phyloP scores from a whole-genome alignment of 768 basidiomycete genomes.

The Neoboletus subvelutipes region DNA sequence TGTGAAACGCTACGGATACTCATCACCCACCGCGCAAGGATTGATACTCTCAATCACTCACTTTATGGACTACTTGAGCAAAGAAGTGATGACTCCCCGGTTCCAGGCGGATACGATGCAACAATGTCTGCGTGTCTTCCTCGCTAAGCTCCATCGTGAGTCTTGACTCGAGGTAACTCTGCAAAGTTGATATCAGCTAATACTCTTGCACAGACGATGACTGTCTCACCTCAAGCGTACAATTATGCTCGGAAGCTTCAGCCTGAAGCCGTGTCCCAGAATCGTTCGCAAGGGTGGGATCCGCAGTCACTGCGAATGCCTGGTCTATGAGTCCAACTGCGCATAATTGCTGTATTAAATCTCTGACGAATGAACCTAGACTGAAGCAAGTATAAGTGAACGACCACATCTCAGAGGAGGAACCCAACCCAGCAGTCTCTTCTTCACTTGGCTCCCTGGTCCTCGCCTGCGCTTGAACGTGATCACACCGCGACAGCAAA shows the following conservation, averaged over 20 bases:
- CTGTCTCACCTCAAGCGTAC: constrained; percentile 53
- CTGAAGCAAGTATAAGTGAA: constrained; percentile 22
- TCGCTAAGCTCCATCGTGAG: constrained; percentile 48
- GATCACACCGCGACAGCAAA: constrained; percentile 55
- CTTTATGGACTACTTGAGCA: constrained; percentile 56
- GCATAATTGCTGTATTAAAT: constrained; percentile 50
- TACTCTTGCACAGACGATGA: not conserved
- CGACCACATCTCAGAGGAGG: not conserved
- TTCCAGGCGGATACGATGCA: constrained; percentile 52
- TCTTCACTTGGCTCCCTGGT: constrained; percentile 20
- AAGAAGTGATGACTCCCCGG: constrained; percentile 57
- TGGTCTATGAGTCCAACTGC: constrained; percentile 55
- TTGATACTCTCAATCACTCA: constrained; percentile 29
- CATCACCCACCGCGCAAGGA: not conserved
- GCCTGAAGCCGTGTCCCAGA: constrained; percentile 46
- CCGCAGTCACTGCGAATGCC: constrained; percentile 48
- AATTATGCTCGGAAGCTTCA: constrained; percentile 62
- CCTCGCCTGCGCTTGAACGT: constrained; percentile 37
- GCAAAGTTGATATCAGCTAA: constrained; percentile 8
- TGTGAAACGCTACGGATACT: constrained; percentile 53
- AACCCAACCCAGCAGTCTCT: constrained; percentile 20
- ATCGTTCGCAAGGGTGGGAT: constrained; percentile 52
- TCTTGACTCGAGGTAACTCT: constrained; percentile 54
- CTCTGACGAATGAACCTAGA: constrained; percentile 25
- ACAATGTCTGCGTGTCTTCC: constrained; percentile 36